A percentile compares a stretch with the other conserved stretches of the same genome.
phyloP scores from a whole-genome alignment of 306 rosid species.

The Cucurbita maxima region DNA sequence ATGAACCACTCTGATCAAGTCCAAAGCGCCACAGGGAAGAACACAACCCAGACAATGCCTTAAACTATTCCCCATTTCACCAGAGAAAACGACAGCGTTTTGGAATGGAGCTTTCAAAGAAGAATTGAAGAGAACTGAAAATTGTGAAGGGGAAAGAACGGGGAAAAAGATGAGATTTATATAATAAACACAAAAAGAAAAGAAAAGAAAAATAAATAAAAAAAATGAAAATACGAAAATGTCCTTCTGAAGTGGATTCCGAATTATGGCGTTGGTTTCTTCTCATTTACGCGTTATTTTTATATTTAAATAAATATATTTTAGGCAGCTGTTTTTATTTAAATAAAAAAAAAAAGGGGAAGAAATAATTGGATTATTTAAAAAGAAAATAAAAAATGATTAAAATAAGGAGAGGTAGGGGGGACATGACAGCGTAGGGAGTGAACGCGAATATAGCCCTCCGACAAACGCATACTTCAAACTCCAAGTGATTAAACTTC shows the following conservation, averaged over 20 bases:
- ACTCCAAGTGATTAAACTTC: neutral
- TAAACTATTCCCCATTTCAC: constrained; percentile 70
- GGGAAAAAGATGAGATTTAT: neutral
- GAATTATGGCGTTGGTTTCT: neutral
- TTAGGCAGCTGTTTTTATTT: neutral
- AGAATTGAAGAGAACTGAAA: neutral
- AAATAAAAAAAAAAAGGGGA: no score
- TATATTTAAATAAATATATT: neutral
- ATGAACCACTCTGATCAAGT: constrained; percentile 79
- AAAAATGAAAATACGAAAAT: neutral
- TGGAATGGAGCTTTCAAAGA: neutral
- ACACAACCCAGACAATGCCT: constrained; percentile 92
- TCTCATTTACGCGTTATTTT: neutral
- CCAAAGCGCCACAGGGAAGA: constrained; percentile 90
- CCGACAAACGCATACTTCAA: neutral
- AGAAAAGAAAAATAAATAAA: neutral
- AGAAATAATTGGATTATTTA: neutral
- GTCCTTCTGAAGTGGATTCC: neutral
- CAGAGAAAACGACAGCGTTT: neutral
- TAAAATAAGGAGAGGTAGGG: neutral
- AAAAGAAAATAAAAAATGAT: neutral
- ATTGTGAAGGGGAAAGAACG: neutral
- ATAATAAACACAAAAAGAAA: neutral
- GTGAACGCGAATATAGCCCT: constrained; percentile 4
- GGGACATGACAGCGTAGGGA: neutral